phyloP scores from a whole-genome alignment of 352 stramenopile species.

The Phytophthora lateralis region DNA sequence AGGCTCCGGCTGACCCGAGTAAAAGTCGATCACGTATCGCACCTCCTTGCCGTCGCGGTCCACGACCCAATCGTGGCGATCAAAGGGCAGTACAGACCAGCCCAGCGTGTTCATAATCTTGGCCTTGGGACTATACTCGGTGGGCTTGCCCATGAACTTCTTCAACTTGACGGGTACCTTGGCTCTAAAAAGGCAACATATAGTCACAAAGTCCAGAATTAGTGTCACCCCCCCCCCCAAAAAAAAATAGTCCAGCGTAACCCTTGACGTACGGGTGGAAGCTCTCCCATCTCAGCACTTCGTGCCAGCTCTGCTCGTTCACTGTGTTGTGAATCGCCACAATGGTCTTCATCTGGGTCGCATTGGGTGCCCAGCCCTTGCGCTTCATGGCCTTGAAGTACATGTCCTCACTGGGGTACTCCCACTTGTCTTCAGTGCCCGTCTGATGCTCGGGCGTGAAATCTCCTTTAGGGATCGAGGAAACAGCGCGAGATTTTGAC shows the following conservation, averaged over 20 bases:
- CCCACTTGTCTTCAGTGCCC: constrained; percentile 80
- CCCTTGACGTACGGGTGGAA: constrained; percentile 48
- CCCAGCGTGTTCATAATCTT: constrained; percentile 87
- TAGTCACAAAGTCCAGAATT: constrained; percentile 1
- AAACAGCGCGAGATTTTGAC: constrained; percentile 88
- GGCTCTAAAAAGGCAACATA: constrained; percentile 25
- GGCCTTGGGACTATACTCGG: constrained; percentile 94
- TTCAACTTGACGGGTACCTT: constrained; percentile 88
- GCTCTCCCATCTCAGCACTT: constrained; percentile 94
- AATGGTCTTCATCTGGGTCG: constrained; percentile 94
- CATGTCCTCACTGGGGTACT: constrained; percentile 98
- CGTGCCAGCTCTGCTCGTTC: constrained; percentile 96
- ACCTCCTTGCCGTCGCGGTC: constrained; percentile 91
- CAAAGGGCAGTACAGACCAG: constrained; percentile 95
- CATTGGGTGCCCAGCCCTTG: constrained; percentile 94
- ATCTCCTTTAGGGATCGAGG: constrained; percentile 95
- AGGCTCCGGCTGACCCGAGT: constrained; percentile 91
- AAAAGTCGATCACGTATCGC: constrained; percentile 99
- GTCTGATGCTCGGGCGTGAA: constrained; percentile 73
- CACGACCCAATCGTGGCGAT: constrained; percentile 99
- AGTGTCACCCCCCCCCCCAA: background rate
- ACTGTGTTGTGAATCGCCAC: constrained; percentile 98
- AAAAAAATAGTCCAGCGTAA: background rate
- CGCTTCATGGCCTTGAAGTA: constrained; percentile 98
- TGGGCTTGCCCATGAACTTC: constrained; percentile 95